Conservation (phyloP, 1,139 yeast species). For the Dujonia santamariae region DNA sequence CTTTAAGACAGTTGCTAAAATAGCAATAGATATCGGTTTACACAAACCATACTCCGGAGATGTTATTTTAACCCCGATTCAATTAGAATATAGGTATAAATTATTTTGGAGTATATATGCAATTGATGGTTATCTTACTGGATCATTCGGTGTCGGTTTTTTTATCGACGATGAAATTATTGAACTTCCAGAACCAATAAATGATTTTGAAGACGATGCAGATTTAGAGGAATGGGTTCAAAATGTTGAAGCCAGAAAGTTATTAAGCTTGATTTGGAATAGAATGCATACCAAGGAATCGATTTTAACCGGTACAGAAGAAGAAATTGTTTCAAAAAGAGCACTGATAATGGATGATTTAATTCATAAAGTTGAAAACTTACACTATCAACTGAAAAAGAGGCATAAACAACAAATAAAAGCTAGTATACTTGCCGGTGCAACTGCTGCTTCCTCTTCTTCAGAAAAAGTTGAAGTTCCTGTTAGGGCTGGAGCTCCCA, state of each 20-base stretch:
- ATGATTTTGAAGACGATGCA: conserved; percentile 1
- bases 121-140: conserved; percentile 43
- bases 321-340: too few species aligned
- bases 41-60: conserved; percentile 13
- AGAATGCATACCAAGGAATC: conserved; percentile 45
- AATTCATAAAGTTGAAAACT: too few species aligned
- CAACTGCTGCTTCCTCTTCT: too few species aligned
- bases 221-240: conserved; percentile 28
- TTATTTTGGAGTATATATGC: conserved; percentile 51
- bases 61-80: conserved; percentile 44
- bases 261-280: conserved; percentile 41
- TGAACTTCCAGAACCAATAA: conserved; percentile 36
- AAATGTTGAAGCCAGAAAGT: conserved; percentile 34
- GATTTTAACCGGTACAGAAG: conserved; percentile 39
- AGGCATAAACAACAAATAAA: too few species aligned
- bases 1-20: neutral
- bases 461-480: too few species aligned
- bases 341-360: too few species aligned
- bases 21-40: neutral
- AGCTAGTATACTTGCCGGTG: too few species aligned
- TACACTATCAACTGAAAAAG: too few species aligned
- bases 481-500: too few species aligned
- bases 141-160: conserved; percentile 42
- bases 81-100: conserved; percentile 24
- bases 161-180: conserved; percentile 46